These are phyloP conservation scores for Scheffersomyces stambukii DNA, from an alignment of 1,139 yeast species.

Conservation along the genomic window DNA sequence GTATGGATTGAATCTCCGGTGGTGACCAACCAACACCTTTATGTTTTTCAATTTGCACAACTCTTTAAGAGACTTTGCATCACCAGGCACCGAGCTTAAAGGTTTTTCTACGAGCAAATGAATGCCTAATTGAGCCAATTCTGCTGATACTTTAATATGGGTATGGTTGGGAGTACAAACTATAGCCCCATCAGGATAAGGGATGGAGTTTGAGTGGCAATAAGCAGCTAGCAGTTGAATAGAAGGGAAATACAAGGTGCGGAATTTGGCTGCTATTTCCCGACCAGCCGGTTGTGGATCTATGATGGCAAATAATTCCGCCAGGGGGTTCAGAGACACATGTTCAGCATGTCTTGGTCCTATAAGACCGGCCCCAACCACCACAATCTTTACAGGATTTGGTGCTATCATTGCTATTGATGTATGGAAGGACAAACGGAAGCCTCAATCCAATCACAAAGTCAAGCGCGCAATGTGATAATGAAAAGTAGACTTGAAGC, in stretches of 20 bases:
- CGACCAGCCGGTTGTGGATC: constrained; percentile 27
- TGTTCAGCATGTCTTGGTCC: constrained; percentile 43
- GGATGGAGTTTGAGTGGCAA: constrained; percentile 19
- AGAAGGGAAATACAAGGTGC: constrained; percentile 22
- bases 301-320: constrained; percentile 31
- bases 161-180: constrained; percentile 43
- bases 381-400: constrained; percentile 16
- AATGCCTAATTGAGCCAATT: constrained; percentile 32
- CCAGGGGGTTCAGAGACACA: constrained; percentile 18
- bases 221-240: constrained; percentile 24
- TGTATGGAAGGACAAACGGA: too few relatives aligned
- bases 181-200: constrained; percentile 39
- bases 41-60: constrained; percentile 22
- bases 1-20: constrained; percentile 41
- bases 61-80: constrained; percentile 29
- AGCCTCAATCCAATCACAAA: too few relatives aligned
- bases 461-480: too few relatives aligned
- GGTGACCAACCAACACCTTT: constrained; percentile 39
- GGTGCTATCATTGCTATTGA: constrained; percentile 15
- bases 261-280: constrained; percentile 21
- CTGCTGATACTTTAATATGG: constrained; percentile 30
- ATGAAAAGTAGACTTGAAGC: too few relatives aligned
- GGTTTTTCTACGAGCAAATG: constrained; percentile 42
- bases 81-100: constrained; percentile 33
- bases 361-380: constrained; percentile 38